Percentiles rank a stretch among this genome's conserved stretches.
phyloP scores from a whole-genome alignment of 2,329 filamentous ascomycete genomes.

The Intubia oerlemansii region DNA sequence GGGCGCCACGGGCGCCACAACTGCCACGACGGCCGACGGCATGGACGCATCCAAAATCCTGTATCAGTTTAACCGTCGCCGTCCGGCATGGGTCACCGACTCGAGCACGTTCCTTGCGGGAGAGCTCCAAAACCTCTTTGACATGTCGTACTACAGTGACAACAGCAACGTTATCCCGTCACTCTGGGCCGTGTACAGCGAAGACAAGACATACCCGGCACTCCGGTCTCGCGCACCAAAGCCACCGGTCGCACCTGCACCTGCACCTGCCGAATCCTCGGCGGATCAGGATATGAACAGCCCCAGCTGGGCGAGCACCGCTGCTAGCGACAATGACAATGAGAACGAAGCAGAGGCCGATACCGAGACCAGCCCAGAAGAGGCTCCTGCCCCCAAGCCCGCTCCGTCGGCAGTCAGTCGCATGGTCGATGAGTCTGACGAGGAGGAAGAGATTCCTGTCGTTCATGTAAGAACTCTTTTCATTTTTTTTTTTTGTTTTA shows the following conservation, averaged over 20 bases:
- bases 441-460: no score
- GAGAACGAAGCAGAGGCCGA: no score
- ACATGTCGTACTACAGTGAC: constrained; percentile 44
- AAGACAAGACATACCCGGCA: constrained; percentile 31
- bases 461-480: no score
- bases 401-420: constrained; percentile 2
- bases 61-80: constrained; percentile 24
- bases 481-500: no score
- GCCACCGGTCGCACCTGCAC: no score
- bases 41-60: no score
- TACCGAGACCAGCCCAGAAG: constrained; percentile 13
- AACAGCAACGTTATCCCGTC: constrained; percentile 40
- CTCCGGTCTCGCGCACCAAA: constrained; percentile 22
- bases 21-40: no score
- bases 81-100: constrained; percentile 28
- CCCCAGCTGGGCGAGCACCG: no score
- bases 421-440: constrained; percentile 17
- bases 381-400: constrained; percentile 16
- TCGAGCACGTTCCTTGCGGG: constrained; percentile 36
- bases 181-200: constrained; percentile 43
- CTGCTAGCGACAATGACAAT: constrained; percentile 25
- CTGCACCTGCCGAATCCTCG: no score
- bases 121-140: constrained; percentile 51
- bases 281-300: no score
- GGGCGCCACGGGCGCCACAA: no score